Evolutionary conservation across 306 rosid species (phyloP).

Genomic region (Trifolium pratense): DNA sequence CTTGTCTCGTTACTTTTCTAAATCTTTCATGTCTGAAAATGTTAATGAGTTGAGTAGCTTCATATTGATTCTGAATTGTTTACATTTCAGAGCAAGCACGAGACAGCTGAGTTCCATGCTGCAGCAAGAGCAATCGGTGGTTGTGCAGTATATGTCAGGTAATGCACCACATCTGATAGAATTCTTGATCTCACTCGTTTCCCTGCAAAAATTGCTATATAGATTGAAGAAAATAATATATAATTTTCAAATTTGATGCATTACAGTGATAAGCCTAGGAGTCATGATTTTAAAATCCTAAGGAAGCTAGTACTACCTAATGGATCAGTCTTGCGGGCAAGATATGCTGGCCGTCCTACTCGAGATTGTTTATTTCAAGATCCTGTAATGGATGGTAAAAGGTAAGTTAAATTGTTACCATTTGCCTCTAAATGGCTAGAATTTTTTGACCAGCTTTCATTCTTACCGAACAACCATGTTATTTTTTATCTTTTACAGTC

Average conservation of each 20-base stretch:
- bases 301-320: conserved; percentile 66
- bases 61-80: conserved; percentile 21
- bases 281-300: conserved; percentile 69
- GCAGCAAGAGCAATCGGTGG: conserved; percentile 89
- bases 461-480: conserved; percentile 14
- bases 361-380: conserved; percentile 75
- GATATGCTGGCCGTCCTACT: conserved; percentile 71
- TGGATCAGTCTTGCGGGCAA: conserved; percentile 75
- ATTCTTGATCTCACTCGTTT: conserved; percentile 2
- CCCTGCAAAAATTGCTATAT: neutral
- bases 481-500: conserved; percentile 41
- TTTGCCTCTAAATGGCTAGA: neutral
- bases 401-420: conserved; percentile 39
- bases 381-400: conserved; percentile 64
- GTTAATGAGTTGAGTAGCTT: neutral
- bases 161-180: conserved; percentile 17
- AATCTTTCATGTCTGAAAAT: conserved; percentile 5
- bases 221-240: neutral
- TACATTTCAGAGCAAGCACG: conserved; percentile 66
- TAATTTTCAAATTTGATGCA: conserved; percentile 19
- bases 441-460: neutral
- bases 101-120: conserved; percentile 77
- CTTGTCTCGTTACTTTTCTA: conserved; percentile 11
- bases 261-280: conserved; percentile 71
- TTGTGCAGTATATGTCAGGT: conserved; percentile 79